A percentile compares a stretch with the other conserved stretches of the same genome.
phyloP scores from a whole-genome alignment of 2,329 filamentous ascomycete species.

The Pseudodiploospora longispora region DNA sequence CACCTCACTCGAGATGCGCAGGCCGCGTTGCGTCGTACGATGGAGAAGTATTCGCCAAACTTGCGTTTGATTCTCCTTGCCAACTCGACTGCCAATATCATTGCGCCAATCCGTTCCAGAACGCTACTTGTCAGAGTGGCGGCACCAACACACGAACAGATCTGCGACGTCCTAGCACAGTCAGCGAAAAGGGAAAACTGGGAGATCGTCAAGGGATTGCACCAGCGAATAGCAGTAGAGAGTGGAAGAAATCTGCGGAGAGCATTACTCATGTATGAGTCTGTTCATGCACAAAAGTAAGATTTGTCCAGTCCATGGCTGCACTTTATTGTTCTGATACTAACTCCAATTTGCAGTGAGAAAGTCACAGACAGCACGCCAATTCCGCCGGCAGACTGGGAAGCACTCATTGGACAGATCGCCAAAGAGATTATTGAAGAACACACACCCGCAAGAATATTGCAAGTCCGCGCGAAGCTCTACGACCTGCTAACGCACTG shows the following conservation, averaged over 20 bases:
- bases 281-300: constrained; percentile 94
- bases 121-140: constrained; percentile 88
- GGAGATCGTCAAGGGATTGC: constrained; percentile 65
- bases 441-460: constrained; percentile 79
- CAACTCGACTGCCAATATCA: constrained; percentile 96
- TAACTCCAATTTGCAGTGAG: constrained; percentile 52
- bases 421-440: constrained; percentile 92
- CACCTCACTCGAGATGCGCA: constrained; percentile 90
- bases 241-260: constrained; percentile 85
- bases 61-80: constrained; percentile 83
- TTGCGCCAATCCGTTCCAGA: constrained; percentile 91
- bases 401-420: constrained; percentile 79
- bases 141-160: constrained; percentile 78
- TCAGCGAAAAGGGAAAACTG: constrained; percentile 75
- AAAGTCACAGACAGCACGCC: constrained; percentile 79
- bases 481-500: constrained; percentile 97
- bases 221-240: constrained; percentile 79
- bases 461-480: constrained; percentile 85
- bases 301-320: constrained; percentile 18
- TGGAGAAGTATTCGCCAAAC: constrained; percentile 99
- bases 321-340: constrained; percentile 5
- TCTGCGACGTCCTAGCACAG: constrained; percentile 65
- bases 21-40: constrained; percentile 85
- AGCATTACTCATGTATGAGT: constrained; percentile 93
- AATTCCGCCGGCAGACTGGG: constrained; percentile 95